These are phyloP conservation scores for Mixia osmundae DNA, from an alignment of 1,284 basidiomycete species.

Conservation along the genomic window DNA sequence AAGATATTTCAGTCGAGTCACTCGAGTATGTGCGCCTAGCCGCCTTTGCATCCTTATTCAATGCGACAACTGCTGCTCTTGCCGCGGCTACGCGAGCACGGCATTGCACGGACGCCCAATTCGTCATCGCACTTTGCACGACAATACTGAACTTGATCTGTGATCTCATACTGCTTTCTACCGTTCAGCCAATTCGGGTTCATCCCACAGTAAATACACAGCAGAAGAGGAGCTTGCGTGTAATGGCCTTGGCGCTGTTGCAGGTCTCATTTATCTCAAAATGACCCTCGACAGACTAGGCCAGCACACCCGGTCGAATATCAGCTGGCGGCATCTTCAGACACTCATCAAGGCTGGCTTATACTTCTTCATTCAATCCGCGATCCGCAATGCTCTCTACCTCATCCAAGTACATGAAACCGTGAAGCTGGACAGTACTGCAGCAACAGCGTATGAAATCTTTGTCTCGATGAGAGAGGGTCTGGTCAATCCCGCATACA, in stretches of 20 bases:
- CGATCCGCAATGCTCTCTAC: constrained; percentile 14
- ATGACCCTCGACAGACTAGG: constrained; percentile 1
- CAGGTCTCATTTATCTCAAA: constrained; percentile 13
- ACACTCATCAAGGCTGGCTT: neutral
- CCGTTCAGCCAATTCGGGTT: constrained; percentile 7
- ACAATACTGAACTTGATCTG: constrained; percentile 12
- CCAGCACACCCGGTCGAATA: too few relatives aligned
- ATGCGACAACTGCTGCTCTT: constrained; percentile 10
- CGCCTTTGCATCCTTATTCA: constrained; percentile 10
- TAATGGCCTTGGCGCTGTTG: constrained; percentile 7
- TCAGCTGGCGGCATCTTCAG: too few relatives aligned
- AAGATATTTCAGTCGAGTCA: constrained; percentile 7
- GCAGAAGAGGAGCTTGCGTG: constrained; percentile 13
- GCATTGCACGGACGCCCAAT: constrained; percentile 14
- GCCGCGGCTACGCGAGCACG: constrained; percentile 11
- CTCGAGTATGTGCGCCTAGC: constrained; percentile 13
- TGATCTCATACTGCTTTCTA: constrained; percentile 13
- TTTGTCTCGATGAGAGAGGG: constrained; percentile 10
- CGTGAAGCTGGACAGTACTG: constrained; percentile 10
- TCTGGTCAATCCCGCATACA: neutral
- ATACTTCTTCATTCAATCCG: constrained; percentile 9
- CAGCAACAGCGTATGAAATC: constrained; percentile 15
- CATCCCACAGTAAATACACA: constrained; percentile 13
- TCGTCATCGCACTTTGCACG: constrained; percentile 9
- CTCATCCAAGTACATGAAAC: constrained; percentile 12